Evolutionary conservation across 2,329 filamentous ascomycete genomes (phyloP), one percentile per base, ranked within the genome.

Genomic region (Westerdykella aurantiaca): DNA sequence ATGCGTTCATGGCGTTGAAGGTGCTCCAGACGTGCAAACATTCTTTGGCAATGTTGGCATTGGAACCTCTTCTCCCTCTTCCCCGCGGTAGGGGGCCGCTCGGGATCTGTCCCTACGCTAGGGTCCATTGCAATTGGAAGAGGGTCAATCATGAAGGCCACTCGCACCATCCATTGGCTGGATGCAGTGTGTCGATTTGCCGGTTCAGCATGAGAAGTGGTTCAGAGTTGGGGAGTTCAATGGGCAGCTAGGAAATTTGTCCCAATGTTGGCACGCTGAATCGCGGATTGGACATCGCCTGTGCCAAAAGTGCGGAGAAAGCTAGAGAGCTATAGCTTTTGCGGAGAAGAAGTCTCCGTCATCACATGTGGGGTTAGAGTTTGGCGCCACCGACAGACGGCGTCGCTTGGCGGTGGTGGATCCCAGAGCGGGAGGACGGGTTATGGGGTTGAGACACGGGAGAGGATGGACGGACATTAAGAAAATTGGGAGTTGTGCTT

Each of bases 1-100:
- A 68, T 69, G 34, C 67, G 57, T 47, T 70, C 67, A 57, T 70
- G 67, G 7, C 67, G 58, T 46, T 70, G 67, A 13, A 69, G 50
- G 49, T 70, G 67, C 44, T 70, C 67, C 10, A 70, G 53, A 17
- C 68, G 60, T n/a, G 67, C 59, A 48, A 66, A 63, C 31, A 55
- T 46, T 22, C 63, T 51, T 44, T 63, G 55, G 37, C 63, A 67
- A 34, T 61, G 57, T 7, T 47, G 45, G 39, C 63, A 67, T 44
- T 60, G 54, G 45, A 66, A 67, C 1, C 61, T 52, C 45, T 67
- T 67, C 45, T 61, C 58, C 52, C 63, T 65, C 53, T 64, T 65
- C 48, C 53, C 58, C 41, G 50, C 39, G 42, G 55, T 46, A 12
- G 49, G 40, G 23, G 44, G 38, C 34, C 52, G 48, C 42, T 57